Evolutionary conservation across 1,284 basidiomycete species (phyloP), one percentile per base, ranked within the genome.

Genomic region (Puccinia novopanici): DNA sequence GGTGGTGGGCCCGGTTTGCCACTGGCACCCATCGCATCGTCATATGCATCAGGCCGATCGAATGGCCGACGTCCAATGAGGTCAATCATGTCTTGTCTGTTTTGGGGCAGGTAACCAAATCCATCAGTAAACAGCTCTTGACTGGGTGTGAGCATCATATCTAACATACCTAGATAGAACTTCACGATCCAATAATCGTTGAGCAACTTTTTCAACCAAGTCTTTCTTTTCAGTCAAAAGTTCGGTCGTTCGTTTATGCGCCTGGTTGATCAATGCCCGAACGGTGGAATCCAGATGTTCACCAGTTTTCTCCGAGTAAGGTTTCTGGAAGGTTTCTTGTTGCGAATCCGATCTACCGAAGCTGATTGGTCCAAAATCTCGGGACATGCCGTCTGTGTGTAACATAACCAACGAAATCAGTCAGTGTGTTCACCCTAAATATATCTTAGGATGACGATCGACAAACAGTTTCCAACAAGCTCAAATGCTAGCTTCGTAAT

Each of bases 401-500:
- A 57, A 24, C 2, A 57, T 57, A 92, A 81, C 91, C 91, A 5
- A 22, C 17, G 48, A 6, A 40, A 61, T 13, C 9, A 42, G 34
- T 72, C 55, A 37, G 65, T 45, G 24, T 50, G 27, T 48, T 15
- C 27, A 6, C 6, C 2, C 3, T 48, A 45, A n/a, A 24, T 27
- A 74, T 10, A 57, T 42, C 27, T 24, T 15, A 50, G 67, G 54
- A 73, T 73, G 17, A 73, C 24, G 24, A 78, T 52, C 61, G 50
- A 42, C 42, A 19, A 45, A 85, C 86, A 87, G 80, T 85, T 86
- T 15, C 86, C 85, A 82, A 88, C 88, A 52, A 89, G 94, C 87
- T 98, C 95, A 83, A 96, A 98, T 1, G 96, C 97, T 91, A 98
- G 95, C 82, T 93, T 91, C 12, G 97, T 98, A 83, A 99, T 97